Evolutionary conservation across 169 alveolate species (phyloP), one percentile per base, ranked within the genome.

Genomic region (Sarcocystis neurona): DNA sequence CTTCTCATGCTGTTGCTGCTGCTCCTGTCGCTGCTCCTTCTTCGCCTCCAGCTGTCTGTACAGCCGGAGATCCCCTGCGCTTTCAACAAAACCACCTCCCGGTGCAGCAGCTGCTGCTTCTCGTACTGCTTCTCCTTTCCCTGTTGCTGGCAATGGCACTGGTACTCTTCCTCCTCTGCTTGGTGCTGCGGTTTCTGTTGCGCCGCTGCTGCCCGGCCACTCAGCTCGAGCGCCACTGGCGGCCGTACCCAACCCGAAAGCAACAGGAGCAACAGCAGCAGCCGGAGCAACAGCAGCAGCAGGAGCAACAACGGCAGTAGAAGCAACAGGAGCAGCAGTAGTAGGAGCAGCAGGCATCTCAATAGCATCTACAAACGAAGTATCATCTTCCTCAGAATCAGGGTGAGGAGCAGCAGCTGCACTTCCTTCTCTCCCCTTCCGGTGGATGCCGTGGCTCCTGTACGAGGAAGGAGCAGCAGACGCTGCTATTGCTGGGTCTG

Each of bases 1-100:
- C 46, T 47, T 66, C 44, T 47, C 48, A 66, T 78, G 85, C 72
- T 78, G 70, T 70, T 78, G 85, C 72, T 78, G 85, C 46, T 78
- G 85, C 85, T 78, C 72, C 39, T 63, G 77, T 12, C 30, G 77
- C 30, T 63, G 77, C 77, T 63, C 41, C 10, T 63, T n/a, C 77
- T 63, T n/a, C 77, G 15, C 41, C 77, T 63, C 41, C 85, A 47
- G 84, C 77, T 15, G 32, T 15, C 15, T n/a, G 41, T 10, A 20
- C 63, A 53, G 63, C 10, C 30, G 30, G 63, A 10, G 20, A 20
- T 20, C 20, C 63, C 63, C 20, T 20, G 20, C 32, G 15, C 82
- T 37, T 12, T 72, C 82, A 8, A 27, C 56, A 2, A 6, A 63
- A 27, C 39, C 15, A 41, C n/a, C 60, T 32, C 53, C 44, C 6